Base-by-base conservation (phyloP, 768 basidiomycete genomes). In the Podaxis sp. region DNA sequence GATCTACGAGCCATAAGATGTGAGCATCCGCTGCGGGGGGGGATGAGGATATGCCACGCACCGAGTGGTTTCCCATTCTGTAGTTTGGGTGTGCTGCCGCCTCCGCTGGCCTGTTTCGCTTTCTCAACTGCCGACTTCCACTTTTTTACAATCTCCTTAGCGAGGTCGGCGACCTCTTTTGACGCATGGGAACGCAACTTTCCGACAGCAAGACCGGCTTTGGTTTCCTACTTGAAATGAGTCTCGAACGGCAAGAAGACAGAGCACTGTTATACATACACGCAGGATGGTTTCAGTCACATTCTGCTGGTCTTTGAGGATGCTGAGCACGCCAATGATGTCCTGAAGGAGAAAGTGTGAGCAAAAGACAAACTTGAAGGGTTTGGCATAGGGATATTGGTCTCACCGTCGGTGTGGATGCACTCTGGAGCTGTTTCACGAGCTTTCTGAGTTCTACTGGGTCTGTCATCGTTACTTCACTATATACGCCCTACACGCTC, bases 101-200 rank as follows among this genome's bases (percentile, higher is more conserved):
- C 44, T 7, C 51, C 37, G 49, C 37, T 60, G 64, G 22, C 60
- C 56, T 24, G 68, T 60, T 65, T 70, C 36, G 83, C 84, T 69
- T 86, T 87, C 63, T 95, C 93, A 37, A 96, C 95, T 64, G 89
- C 89, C 33, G 78, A 83, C 76, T 96, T 96, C 95, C 95, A 97
- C 70, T 89, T 90, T 75, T 88, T 92, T 54, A 97, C 95, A 50
- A 96, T 79, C 66, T 94, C 93, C 74, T 96, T 96, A 17, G 95
- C 93, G 5, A 91, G 78, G 66, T 93, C 90, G 7, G 92, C 73
- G 8, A 97, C 87, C 11, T 87, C 82, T 69, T 89, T 91, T 12
- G 83, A 78, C 0, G 83, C 77, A 74, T 95, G 89, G 33, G 82
- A 80, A 52, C 95, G 85, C 17, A 96, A 82, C 77, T 96, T 96